Conservation (phyloP, 208 protist species). For the Tritrichomonas musculus region DNA sequence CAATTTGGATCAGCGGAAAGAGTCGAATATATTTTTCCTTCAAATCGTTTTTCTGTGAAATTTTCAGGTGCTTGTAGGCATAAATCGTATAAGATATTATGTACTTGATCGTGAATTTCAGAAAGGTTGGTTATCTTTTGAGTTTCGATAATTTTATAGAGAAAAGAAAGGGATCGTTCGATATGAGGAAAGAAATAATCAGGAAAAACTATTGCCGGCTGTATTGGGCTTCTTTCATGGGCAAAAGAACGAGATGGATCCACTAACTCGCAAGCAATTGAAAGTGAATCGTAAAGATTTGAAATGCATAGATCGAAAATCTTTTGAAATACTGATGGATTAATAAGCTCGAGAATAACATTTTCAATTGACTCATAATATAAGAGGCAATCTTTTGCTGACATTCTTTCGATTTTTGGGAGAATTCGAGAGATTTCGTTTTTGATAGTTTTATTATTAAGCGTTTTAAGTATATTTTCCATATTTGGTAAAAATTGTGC, state of each 20-base stretch:
- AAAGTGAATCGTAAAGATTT: not conserved
- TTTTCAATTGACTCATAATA: not conserved
- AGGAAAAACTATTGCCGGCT: not conserved
- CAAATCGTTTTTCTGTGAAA: not conserved
- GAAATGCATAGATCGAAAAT: not conserved
- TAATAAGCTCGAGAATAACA: not conserved
- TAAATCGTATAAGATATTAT: not conserved
- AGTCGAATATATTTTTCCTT: not conserved
- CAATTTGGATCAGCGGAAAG: not conserved
- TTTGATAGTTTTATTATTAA: not conserved
- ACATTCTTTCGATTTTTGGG: not conserved
- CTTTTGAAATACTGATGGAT: not conserved
- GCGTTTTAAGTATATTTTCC: not conserved
- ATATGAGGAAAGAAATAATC: not conserved
- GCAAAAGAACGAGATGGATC: not conserved
- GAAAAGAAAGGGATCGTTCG: not conserved
- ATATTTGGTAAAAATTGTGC: not conserved
- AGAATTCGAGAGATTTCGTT: not conserved
- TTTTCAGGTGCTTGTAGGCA: not conserved
- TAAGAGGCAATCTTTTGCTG: not conserved
- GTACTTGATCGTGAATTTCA: not conserved
- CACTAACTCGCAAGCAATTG: not conserved
- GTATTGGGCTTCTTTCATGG: not conserved
- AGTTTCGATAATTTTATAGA: not conserved
- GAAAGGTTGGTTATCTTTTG: not conserved